phyloP scores from a whole-genome alignment of 208 protist species.

The Perkinsela sp. region DNA sequence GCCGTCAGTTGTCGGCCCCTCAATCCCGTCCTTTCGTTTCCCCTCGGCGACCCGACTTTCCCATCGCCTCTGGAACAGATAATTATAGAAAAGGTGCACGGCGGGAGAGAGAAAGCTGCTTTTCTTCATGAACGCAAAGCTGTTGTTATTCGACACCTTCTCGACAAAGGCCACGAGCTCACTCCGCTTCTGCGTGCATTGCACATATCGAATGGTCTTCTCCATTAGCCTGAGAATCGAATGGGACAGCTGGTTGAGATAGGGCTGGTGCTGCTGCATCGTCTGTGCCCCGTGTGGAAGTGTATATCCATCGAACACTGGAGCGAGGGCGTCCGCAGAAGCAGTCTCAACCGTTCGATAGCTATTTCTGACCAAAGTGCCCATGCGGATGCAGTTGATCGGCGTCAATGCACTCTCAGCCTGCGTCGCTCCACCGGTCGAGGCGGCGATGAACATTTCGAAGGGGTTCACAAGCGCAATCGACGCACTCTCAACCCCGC shows the following conservation, averaged over 20 bases:
- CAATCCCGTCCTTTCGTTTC: neutral
- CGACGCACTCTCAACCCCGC: neutral
- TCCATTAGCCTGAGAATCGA: neutral
- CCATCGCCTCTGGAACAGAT: neutral
- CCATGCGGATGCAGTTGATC: neutral
- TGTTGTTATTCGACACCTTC: neutral
- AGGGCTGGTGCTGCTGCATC: neutral
- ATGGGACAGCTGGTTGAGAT: neutral
- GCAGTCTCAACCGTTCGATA: neutral
- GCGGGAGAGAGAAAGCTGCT: neutral
- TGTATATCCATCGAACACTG: neutral
- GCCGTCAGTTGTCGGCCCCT: too few species aligned
- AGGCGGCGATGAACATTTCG: neutral
- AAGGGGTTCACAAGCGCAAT: neutral
- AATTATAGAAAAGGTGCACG: neutral
- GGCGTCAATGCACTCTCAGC: neutral
- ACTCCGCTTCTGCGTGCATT: neutral
- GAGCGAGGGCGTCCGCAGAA: neutral
- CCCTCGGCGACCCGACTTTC: neutral
- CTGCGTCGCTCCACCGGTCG: neutral
- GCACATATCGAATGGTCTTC: neutral
- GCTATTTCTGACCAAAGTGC: neutral
- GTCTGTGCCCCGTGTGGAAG: neutral
- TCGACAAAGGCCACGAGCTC: neutral
- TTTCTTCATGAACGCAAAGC: neutral